Percentiles rank a stretch among this genome's conserved stretches.
Evolutionary conservation across 2,329 filamentous ascomycete species (phyloP).

Genomic region (Colletotrichum tofieldiae): DNA sequence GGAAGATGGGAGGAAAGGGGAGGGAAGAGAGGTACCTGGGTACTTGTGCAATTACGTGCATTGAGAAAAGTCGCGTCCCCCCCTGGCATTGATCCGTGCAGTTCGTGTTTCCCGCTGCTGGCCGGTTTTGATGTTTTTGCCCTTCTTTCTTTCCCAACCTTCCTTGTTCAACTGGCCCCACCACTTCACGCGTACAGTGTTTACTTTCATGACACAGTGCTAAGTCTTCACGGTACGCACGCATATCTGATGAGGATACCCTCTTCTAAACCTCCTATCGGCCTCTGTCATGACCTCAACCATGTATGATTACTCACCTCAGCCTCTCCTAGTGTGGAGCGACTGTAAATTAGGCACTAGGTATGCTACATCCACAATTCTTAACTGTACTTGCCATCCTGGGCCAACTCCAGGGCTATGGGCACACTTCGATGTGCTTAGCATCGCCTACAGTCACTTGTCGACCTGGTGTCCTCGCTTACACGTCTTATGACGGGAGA

Average conservation of each 20-base stretch:
- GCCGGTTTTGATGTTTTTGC: slow-evolving; percentile 1
- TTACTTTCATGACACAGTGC: background rate
- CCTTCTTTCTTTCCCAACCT: slow-evolving; percentile 6
- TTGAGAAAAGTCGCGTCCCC: slow-evolving; percentile 10
- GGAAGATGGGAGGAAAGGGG: slow-evolving; percentile 3
- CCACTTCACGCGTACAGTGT: slow-evolving; percentile 31
- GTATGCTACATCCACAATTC: background rate
- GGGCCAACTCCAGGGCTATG: background rate
- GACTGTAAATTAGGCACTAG: background rate
- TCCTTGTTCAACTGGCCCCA: background rate
- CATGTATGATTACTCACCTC: background rate
- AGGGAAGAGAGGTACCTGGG: background rate
- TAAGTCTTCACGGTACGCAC: background rate
- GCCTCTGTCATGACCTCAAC: background rate
- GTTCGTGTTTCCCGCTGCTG: slow-evolving; percentile 8
- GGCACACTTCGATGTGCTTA: background rate
- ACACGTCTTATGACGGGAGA: background rate
- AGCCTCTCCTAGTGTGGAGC: background rate
- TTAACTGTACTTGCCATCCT: background rate
- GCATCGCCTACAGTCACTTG: background rate
- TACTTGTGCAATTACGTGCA: background rate
- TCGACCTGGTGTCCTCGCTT: background rate
- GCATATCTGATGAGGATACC: background rate
- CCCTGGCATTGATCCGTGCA: background rate
- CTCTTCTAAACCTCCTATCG: background rate